These are phyloP conservation scores for Volutella citrinella DNA, from an alignment of 2,329 filamentous ascomycete genomes.

Conservation along the genomic window DNA sequence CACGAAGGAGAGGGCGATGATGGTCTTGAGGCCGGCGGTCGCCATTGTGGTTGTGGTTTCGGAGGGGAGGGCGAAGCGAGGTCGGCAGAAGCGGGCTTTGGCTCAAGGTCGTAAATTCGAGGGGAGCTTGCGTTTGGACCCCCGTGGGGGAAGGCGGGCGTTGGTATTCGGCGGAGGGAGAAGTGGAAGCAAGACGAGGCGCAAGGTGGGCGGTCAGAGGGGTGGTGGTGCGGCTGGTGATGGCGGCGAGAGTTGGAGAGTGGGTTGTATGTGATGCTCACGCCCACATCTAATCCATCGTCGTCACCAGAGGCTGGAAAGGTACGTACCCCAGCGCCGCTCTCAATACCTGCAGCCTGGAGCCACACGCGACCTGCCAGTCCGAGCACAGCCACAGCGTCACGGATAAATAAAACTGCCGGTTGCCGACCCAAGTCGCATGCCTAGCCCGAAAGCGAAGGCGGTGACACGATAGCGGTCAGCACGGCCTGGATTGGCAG, in stretches of 20 bases:
- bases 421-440: background rate
- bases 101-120: no score
- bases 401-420: conserved; percentile 14
- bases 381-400: background rate
- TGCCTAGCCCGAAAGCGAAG: no score
- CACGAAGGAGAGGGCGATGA: conserved; percentile 98
- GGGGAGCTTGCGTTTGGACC: no score
- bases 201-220: no score
- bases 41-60: conserved; percentile 45
- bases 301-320: conserved; percentile 5
- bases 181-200: no score
- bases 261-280: conserved; percentile 20
- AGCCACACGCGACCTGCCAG: conserved; percentile 7
- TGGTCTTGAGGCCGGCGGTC: conserved; percentile 94
- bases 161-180: no score
- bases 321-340: conserved; percentile 19
- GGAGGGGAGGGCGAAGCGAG: conserved; percentile 5
- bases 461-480: conserved; percentile 16
- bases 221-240: no score
- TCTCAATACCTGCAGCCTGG: no score
- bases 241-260: no score
- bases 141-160: no score
- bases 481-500: conserved; percentile 15
- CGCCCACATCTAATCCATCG: no score
- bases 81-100: no score